Evolutionary conservation across 352 stramenopile genomes (phyloP), one percentile per base, ranked within the genome.

Genomic region (Pythium scleroteichum): DNA sequence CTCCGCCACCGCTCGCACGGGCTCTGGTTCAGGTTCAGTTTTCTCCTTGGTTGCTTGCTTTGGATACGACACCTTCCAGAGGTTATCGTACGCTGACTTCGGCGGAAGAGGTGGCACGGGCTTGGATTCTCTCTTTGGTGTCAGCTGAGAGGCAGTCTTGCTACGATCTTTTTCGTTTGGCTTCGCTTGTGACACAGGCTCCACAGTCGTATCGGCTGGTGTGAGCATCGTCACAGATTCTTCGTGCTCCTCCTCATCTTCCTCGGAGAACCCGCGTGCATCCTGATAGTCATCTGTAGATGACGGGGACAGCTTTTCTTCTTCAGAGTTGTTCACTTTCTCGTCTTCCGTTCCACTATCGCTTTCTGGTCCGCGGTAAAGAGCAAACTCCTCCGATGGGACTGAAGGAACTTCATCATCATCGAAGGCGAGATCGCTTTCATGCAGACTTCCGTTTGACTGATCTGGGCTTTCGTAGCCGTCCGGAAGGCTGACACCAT

Each of bases 201-300:
- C 29, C 5, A 35, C 29, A 35, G 29, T 35, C 29, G 29, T 35
- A 10, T 35, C 29, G 10, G 29, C 29, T 10, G 29, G 29, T 35
- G 29, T 35, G 29, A 35, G 29, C 5, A 35, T 35, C 29, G 41
- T 14, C 5, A 24, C 13, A 47, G n/a, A 12, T n/a, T n/a, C n/a
- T n/a, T n/a, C n/a, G n/a, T n/a, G n/a, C n/a, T n/a, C 46, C 9
- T 54, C 40, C 9, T 64, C 53, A 2, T 69, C 53, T n/a, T 64
- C 62, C 17, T 66, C 59, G 3, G 52, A 27, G 29, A 55, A 60
- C 39, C 53, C 33, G 13, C 49, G 49, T 16, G 54, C 62, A 22
- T 69, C 54, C 4, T n/a, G 35, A 32, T 69, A 61, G 7, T 68
- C 60, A 7, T 68, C 47, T 10, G 52, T 54, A 12, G 60, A 68